phyloP scores from a whole-genome alignment of 805 yeast species.

The Ogataea trehaloabstinens region DNA sequence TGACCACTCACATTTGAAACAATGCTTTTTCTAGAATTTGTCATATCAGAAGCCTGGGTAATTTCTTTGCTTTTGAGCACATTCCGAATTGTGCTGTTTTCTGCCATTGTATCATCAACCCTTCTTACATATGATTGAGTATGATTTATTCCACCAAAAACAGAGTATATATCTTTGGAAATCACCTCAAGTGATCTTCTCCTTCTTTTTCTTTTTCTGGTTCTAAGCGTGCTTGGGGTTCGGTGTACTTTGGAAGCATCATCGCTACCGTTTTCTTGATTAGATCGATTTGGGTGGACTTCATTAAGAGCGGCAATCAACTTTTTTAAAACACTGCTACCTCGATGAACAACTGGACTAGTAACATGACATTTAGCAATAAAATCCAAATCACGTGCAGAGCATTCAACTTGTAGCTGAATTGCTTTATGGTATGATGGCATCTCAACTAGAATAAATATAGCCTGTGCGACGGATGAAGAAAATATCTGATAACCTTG shows the following conservation, averaged over 20 bases:
- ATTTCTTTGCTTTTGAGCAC: background rate
- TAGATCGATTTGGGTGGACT: background rate
- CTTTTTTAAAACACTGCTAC: constrained; percentile 7
- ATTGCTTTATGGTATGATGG: constrained; percentile 6
- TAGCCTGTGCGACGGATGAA: constrained; percentile 32
- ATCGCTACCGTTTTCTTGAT: background rate
- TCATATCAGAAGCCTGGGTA: background rate
- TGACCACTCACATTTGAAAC: background rate
- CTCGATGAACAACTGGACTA: constrained; percentile 9
- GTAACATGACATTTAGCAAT: constrained; percentile 7
- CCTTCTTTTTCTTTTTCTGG: background rate
- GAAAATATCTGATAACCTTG: constrained; percentile 34
- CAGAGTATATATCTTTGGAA: constrained; percentile 13
- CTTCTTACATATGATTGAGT: constrained; percentile 13
- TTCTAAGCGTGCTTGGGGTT: background rate
- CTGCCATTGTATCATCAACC: constrained; percentile 1
- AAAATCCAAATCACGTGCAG: constrained; percentile 5
- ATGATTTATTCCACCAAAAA: constrained; percentile 12
- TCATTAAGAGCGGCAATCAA: constrained; percentile 5
- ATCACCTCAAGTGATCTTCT: constrained; percentile 5
- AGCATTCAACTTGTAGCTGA: constrained; percentile 4
- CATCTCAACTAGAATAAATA: constrained; percentile 27
- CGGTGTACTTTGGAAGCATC: constrained; percentile 1
- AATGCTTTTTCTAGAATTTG: background rate
- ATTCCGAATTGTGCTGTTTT: background rate